Evolutionary conservation across 768 basidiomycete species (phyloP).

Genomic region (Rhodotorula graminis): DNA sequence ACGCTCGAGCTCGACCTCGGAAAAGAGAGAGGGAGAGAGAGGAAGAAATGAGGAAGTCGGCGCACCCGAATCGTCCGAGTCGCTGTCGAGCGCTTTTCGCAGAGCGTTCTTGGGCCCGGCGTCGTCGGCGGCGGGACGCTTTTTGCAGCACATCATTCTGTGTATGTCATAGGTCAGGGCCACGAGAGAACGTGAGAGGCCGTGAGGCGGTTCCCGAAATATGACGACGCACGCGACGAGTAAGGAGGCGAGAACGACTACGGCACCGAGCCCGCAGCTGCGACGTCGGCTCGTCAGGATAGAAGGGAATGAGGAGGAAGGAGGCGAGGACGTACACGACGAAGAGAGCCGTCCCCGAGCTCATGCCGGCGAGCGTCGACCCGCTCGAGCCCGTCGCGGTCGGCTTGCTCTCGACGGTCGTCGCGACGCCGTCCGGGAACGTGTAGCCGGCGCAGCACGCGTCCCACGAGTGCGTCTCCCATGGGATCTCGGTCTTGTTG

Average conservation of each 20-base stretch:
- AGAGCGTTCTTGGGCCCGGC: too few relatives aligned
- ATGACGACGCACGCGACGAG: not conserved
- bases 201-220: too few relatives aligned
- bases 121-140: not conserved
- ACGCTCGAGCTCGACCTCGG: too few relatives aligned
- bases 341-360: not conserved
- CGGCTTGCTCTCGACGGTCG: not conserved
- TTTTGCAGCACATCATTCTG: constrained; percentile 50
- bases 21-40: too few relatives aligned
- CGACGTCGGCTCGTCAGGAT: too few relatives aligned
- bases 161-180: too few relatives aligned
- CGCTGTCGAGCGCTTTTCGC: not conserved
- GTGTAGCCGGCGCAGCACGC: constrained; percentile 1
- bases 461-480: constrained; percentile 1
- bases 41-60: too few relatives aligned
- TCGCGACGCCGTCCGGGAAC: constrained; percentile 2
- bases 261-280: constrained; percentile 47
- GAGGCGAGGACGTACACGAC: constrained; percentile 39
- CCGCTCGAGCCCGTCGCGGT: not conserved
- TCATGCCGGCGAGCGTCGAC: not conserved
- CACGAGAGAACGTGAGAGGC: too few relatives aligned
- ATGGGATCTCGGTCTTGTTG: constrained; percentile 7
- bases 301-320: too few relatives aligned
- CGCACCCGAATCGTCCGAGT: not conserved
- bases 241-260: not conserved